Evolutionary conservation across 306 rosid genomes (phyloP).

Genomic region (Prunus mira): DNA sequence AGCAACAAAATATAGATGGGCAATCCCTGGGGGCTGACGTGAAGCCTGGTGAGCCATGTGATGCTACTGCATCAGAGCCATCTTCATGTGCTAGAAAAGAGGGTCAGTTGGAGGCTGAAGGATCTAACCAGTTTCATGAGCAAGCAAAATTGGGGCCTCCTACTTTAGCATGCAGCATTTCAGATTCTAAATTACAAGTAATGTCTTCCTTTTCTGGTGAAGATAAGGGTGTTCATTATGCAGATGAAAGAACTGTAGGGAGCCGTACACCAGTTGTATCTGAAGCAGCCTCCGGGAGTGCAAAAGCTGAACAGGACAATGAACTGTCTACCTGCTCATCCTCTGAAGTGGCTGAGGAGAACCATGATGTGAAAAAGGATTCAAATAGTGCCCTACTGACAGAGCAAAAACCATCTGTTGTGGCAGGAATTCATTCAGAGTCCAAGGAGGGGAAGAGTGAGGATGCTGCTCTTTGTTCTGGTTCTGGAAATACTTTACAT

Average conservation of each 20-base stretch:
- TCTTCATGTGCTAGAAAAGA: conserved; percentile 34
- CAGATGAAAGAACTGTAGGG: conserved; percentile 37
- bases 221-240: conserved; percentile 29
- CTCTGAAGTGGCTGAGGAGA: conserved; percentile 34
- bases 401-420: conserved; percentile 24
- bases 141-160: conserved; percentile 32
- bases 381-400: conserved; percentile 9
- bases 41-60: conserved; percentile 30
- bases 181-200: conserved; percentile 35
- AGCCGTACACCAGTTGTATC: conserved; percentile 31
- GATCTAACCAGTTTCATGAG: conserved; percentile 31
- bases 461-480: conserved; percentile 19
- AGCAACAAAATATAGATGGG: conserved; percentile 27
- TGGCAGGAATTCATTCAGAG: conserved; percentile 11
- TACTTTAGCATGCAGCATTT: conserved; percentile 18
- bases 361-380: conserved; percentile 23
- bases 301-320: conserved; percentile 44
- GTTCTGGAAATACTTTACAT: conserved; percentile 20
- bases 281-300: conserved; percentile 32
- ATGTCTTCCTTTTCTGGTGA: conserved; percentile 36
- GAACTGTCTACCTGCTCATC: conserved; percentile 50
- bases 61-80: conserved; percentile 14
- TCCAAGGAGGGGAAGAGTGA: conserved; percentile 26
- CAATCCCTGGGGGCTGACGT: conserved; percentile 16
- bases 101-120: conserved; percentile 39